Evolutionary conservation across 1,284 basidiomycete species (phyloP).

Genomic region (Cronartium ribicola): DNA sequence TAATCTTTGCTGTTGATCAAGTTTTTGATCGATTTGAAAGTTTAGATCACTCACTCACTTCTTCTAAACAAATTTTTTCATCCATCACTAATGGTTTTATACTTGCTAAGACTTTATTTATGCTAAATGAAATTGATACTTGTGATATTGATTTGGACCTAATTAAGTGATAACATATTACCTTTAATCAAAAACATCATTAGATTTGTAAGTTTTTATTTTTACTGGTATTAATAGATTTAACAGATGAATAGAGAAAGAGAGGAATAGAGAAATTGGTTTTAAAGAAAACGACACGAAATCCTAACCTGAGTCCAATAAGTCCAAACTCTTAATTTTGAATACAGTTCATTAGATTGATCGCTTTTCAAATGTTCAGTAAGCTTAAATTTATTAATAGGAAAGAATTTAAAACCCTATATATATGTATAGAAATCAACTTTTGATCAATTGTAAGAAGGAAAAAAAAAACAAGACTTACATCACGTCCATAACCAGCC

Average conservation of each 20-base stretch:
- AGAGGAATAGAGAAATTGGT: neutral
- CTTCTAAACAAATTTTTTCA: slow-evolving; percentile 27
- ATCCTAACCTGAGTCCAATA: slow-evolving; percentile 40
- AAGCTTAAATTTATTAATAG: no score
- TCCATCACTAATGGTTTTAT: slow-evolving; percentile 18
- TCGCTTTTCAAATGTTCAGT: slow-evolving; percentile 16
- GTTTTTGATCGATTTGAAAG: neutral
- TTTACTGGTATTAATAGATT: neutral
- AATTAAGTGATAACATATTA: slow-evolving; percentile 37
- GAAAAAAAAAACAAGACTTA: slow-evolving; percentile 10
- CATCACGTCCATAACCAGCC: slow-evolving; percentile 33
- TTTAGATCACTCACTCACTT: slow-evolving; percentile 13
- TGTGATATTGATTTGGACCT: neutral
- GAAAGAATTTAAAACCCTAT: slow-evolving; percentile 42
- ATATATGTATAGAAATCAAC: neutral
- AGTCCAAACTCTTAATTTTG: slow-evolving; percentile 34
- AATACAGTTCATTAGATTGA: slow-evolving; percentile 15
- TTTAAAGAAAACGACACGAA: neutral
- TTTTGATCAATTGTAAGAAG: neutral
- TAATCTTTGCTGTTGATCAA: neutral
- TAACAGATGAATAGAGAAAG: neutral
- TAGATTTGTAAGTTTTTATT: slow-evolving; percentile 24
- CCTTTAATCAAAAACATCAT: no score
- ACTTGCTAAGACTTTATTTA: slow-evolving; percentile 18
- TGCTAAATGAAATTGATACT: slow-evolving; percentile 23